Percentiles rank a stretch among this genome's conserved stretches.
Conservation (phyloP, 371 early-diverging fungal species). For the Mucor sp. region DNA sequence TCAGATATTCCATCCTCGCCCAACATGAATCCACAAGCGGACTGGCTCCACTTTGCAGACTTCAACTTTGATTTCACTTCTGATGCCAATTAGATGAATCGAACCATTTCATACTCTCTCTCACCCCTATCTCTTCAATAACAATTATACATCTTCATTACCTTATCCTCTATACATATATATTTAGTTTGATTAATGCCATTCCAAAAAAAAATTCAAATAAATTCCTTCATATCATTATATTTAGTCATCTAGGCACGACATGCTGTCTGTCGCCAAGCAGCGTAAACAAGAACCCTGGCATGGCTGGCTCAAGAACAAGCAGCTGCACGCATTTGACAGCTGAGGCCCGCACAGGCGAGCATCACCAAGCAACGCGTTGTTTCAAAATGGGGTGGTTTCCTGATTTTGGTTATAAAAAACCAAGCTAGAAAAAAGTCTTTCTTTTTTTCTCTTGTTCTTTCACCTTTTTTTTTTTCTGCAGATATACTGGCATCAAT, state of each 20-base stretch:
- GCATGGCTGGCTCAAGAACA: not conserved
- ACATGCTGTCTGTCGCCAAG: too few relatives aligned
- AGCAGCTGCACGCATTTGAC: too few relatives aligned
- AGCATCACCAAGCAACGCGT: not conserved
- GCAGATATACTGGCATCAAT: not conserved
- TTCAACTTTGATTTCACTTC: constrained; percentile 34
- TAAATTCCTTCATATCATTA: not conserved
- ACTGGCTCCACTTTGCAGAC: constrained; percentile 39
- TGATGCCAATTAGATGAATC: not conserved
- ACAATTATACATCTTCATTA: not conserved
- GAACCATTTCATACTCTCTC: not conserved
- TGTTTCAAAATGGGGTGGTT: constrained; percentile 5
- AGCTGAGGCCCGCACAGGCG: too few relatives aligned
- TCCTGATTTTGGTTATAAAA: not conserved
- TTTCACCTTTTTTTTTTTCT: not conserved
- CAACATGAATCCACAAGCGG: constrained; percentile 10
- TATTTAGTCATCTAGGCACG: too few relatives aligned
- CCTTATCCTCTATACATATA: not conserved
- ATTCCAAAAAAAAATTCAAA: not conserved
- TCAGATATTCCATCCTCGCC: constrained; percentile 16
- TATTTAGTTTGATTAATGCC: not conserved
- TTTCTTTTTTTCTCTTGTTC: not conserved
- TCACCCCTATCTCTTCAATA: not conserved
- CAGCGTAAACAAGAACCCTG: not conserved
- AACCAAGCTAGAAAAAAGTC: not conserved